These are phyloP conservation scores for Sinapis alba DNA, from an alignment of 441 rosid genomes.

Conservation along the genomic window DNA sequence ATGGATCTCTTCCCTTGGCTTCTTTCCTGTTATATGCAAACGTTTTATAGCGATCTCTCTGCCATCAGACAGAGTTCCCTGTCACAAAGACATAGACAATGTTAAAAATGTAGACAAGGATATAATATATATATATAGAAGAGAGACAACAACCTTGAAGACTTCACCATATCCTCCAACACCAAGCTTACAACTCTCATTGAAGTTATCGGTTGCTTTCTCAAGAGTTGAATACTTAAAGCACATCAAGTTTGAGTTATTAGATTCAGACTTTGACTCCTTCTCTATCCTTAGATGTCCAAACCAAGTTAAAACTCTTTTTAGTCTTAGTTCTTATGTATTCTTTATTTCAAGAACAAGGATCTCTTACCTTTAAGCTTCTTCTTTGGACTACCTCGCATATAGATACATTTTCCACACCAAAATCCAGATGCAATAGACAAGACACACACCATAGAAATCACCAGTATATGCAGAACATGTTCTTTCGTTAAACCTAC, in stretches of 20 bases:
- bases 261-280: constrained; percentile 43
- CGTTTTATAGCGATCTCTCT: constrained; percentile 78
- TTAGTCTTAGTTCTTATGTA: constrained; percentile 12
- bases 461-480: constrained; percentile 6
- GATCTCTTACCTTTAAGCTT: constrained; percentile 34
- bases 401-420: constrained; percentile 39
- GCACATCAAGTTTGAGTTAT: constrained; percentile 44
- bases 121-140: not conserved
- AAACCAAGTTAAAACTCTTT: constrained; percentile 22
- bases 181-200: constrained; percentile 54
- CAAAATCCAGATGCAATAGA: constrained; percentile 37
- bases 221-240: constrained; percentile 58
- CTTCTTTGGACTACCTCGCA: constrained; percentile 31
- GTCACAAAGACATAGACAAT: not conserved
- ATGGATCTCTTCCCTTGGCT: constrained; percentile 46
- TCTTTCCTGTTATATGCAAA: constrained; percentile 41
- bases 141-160: constrained; percentile 46
- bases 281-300: constrained; percentile 45
- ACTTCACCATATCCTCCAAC: constrained; percentile 73
- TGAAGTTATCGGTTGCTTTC: constrained; percentile 52
- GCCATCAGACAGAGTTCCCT: constrained; percentile 71
- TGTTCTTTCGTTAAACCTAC: constrained; percentile 25
- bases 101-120: not conserved
- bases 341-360: constrained; percentile 4
- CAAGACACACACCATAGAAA: constrained; percentile 29